A percentile compares a stretch with the other conserved stretches of the same genome.
phyloP scores from a whole-genome alignment of 768 basidiomycete genomes.

The Imleria badia region DNA sequence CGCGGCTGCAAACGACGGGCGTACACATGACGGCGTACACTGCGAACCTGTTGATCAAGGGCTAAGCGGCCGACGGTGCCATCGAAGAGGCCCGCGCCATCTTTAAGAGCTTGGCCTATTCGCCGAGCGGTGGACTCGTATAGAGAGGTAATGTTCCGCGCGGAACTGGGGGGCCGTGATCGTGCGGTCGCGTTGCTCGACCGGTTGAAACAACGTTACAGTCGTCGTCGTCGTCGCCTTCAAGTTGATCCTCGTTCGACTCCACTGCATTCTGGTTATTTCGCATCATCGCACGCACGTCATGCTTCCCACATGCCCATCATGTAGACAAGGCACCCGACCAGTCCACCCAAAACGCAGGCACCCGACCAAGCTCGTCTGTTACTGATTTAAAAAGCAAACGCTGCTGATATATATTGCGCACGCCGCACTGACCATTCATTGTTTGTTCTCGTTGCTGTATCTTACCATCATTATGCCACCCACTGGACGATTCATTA shows the following conservation, averaged over 20 bases:
- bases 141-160: conserved; percentile 73
- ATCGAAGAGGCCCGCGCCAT: conserved; percentile 70
- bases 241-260: conserved; percentile 5
- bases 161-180: conserved; percentile 78
- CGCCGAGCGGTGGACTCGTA: conserved; percentile 62
- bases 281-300: not conserved
- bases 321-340: too few species aligned
- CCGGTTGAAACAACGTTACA: conserved; percentile 68
- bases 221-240: not conserved
- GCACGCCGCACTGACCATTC: not conserved
- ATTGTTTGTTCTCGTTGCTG: not conserved
- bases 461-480: conserved; percentile 23
- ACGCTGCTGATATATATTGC: not conserved
- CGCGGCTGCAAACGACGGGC: conserved; percentile 56
- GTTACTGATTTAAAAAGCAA: too few species aligned
- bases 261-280: not conserved
- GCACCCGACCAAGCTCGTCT: too few species aligned
- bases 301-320: too few species aligned
- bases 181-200: conserved; percentile 68
- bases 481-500: too few species aligned
- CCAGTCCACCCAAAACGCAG: too few species aligned
- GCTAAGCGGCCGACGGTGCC: conserved; percentile 64
- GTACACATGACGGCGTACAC: conserved; percentile 96
- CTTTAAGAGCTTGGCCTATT: conserved; percentile 81
- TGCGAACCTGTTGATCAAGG: conserved; percentile 65